Evolutionary conservation across 768 basidiomycete genomes (phyloP), one percentile per base, ranked within the genome.

Genomic region (Crepidotus variabilis): DNA sequence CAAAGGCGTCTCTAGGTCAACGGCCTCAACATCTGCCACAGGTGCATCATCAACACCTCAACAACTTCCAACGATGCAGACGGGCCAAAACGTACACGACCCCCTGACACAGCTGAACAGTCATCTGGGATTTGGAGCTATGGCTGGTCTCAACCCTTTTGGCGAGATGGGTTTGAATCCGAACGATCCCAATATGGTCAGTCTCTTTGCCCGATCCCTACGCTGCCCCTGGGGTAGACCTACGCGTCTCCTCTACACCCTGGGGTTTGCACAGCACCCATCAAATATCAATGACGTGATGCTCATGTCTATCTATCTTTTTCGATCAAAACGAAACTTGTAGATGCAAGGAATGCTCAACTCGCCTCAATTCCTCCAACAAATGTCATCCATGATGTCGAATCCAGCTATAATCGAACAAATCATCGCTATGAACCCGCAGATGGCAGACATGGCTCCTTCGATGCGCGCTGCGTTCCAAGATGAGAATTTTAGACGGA

Each of bases 101-200:
- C 93, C 92, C 0, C 83, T 94, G 56, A 93, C 91, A 0, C 87
- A 84, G 55, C 78, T 93, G 51, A 95, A 94, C 67, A 78, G 86
- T 14, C 85, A 87, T 64, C 72, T 83, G 70, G 90, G 87, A 0
- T 91, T 86, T 61, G 92, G 92, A 1, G 76, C 82, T 16, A 83
- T 92, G 83, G 88, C 88, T 0, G 89, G 90, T 5, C 77, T 95
- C 67, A 98, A 98, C 64, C 96, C 97, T 0, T 98, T 99, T 65
- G 80, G 88, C 0, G 88, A 88, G 3, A 85, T 96, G 83, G 96
- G 95, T 1, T 50, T 96, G 46, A 99, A 99, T 66, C 78, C 82
- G 3, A 92, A 91, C 63, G 96, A 98, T 68, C 95, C 95, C 0
- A 97, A 98, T 69, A 91, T 96, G 85, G 93, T 92, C 57, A 61